phyloP scores from a whole-genome alignment of 345 rosid genomes.

The Populus deltoides region DNA sequence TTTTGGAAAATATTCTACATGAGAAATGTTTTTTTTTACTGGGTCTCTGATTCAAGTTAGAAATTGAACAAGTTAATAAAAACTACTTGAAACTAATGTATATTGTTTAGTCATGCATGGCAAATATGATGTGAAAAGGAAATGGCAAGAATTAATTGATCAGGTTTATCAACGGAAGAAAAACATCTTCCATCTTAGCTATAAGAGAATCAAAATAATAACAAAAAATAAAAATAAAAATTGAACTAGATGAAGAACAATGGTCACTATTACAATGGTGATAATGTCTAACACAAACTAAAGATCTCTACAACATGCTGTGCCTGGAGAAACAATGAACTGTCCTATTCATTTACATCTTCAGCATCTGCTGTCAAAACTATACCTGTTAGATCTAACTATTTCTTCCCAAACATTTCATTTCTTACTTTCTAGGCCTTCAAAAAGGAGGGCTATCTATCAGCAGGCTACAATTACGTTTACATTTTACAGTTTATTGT shows the following conservation, averaged over 20 bases:
- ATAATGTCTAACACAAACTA: background rate
- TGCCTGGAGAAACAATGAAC: background rate
- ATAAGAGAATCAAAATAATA: background rate
- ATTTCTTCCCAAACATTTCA: conserved; percentile 23
- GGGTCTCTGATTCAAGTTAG: too few species aligned
- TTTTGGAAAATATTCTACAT: too few species aligned
- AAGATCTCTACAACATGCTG: conserved; percentile 7
- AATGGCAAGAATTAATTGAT: too few species aligned
- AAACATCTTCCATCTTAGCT: background rate
- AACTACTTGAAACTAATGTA: too few species aligned
- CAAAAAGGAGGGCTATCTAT: background rate
- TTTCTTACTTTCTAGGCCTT: conserved; percentile 8
- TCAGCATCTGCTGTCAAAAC: background rate
- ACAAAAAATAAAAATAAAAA: too few species aligned
- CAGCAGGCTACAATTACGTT: conserved; percentile 14
- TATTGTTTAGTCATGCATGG: too few species aligned
- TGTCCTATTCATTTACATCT: conserved; percentile 28
- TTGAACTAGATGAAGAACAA: background rate
- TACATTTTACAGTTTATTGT: conserved; percentile 22
- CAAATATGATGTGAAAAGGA: too few species aligned
- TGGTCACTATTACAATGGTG: background rate
- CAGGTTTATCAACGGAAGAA: background rate
- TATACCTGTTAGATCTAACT: conserved; percentile 23
- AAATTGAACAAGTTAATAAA: too few species aligned
- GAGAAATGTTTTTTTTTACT: too few species aligned